Evolutionary conservation across 148 eudicot species (phyloP), one percentile per base, ranked within the genome.

Genomic region (Oxyria digyna): DNA sequence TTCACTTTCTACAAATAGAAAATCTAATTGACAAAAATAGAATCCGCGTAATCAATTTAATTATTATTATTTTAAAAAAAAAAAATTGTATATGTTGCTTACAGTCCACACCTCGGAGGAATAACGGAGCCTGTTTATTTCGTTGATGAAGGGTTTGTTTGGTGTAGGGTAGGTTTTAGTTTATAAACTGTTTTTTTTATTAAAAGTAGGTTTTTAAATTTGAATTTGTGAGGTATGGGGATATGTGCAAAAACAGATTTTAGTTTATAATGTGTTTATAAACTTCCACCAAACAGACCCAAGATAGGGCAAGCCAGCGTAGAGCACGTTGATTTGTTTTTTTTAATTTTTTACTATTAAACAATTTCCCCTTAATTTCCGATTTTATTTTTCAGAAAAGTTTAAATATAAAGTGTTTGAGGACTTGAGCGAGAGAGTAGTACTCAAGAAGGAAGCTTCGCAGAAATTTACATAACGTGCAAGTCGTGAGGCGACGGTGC

Each of bases 401-500:
- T 15, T 29, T 29, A 29, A 5, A 50, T 20, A 9, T 12, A 2
- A 7, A n/a, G 15, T 17, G 18, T 45, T 45, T 3, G 0, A 23
- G 31, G 26, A 20, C 57, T 55, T 26, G 14, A 9, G 55, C 13
- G 57, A 20, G 15, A 24, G 18, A 55, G 33, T 3, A 1, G 0
- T 55, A 12, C n/a, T 35, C 6, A 0, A 14, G 65, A 59, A 31
- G 65, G 65, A 59, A 59, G 38, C 65, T 59, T 59, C 65, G 2
- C 65, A 59, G 65, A 59, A 59, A 20, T 26, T 59, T 59, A n/a
- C 65, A 26, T 1, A 59, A 59, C 65, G 65, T 29, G 65, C 65
- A 31, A 59, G 65, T 31, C 38, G 65, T 59, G 65, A 59, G 32
- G 62, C n/a, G 37, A 14, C 20, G 78, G 91, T 84, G 86, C 81